Conservation (phyloP, 768 basidiomycete genomes). For the Pleurotus djamor region DNA sequence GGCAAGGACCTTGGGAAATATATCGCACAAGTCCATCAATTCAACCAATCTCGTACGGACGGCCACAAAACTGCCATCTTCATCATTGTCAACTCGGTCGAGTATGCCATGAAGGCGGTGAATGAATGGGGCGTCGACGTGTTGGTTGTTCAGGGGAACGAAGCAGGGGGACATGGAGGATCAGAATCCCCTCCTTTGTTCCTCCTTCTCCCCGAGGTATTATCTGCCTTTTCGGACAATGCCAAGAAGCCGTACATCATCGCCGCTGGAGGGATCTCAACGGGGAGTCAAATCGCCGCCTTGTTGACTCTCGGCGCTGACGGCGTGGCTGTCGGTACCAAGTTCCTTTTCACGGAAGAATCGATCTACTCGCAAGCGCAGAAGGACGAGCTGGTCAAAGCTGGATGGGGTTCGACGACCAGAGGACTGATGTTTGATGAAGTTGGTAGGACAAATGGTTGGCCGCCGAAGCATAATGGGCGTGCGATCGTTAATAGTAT, state of each 20-base stretch:
- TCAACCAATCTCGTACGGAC: constrained; percentile 27
- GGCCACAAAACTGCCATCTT: constrained; percentile 47
- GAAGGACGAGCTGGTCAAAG: constrained; percentile 21
- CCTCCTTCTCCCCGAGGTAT: constrained; percentile 41
- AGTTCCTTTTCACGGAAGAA: constrained; percentile 54
- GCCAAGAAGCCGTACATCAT: constrained; percentile 35
- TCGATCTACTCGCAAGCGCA: constrained; percentile 20
- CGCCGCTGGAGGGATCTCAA: constrained; percentile 62
- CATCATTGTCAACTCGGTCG: constrained; percentile 45
- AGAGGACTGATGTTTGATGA: constrained; percentile 43
- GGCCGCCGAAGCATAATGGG: constrained; percentile 43
- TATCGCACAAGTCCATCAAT: constrained; percentile 43
- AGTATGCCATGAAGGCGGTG: constrained; percentile 45
- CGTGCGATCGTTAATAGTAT: constrained; percentile 41
- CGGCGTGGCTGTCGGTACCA: constrained; percentile 57
- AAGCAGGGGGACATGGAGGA: constrained; percentile 32
- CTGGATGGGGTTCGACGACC: constrained; percentile 26
- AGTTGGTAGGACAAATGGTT: constrained; percentile 31
- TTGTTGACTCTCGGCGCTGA: constrained; percentile 51
- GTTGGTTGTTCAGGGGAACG: constrained; percentile 62
- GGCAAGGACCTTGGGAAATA: constrained; percentile 50
- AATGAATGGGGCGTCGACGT: constrained; percentile 56
- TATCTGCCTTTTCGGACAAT: constrained; percentile 26
- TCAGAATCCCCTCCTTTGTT: constrained; percentile 43
- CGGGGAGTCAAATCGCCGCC: constrained; percentile 47